Evolutionary conservation across 2,329 filamentous ascomycete species (phyloP).

Genomic region (Fusarium neocosmosporiellum): DNA sequence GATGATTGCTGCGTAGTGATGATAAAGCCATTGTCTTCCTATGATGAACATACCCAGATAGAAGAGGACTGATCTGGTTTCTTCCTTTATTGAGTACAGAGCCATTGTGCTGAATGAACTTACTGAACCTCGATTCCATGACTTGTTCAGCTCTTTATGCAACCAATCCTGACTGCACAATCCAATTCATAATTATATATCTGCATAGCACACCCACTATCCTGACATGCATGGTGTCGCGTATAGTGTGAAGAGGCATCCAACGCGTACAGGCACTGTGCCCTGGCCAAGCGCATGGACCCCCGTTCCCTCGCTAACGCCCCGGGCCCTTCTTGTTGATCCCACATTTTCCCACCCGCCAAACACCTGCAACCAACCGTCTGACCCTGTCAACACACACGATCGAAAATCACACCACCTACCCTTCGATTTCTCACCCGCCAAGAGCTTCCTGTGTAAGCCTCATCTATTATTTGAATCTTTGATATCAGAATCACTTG

Average conservation of each 20-base stretch:
- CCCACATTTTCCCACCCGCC: conserved; percentile 12
- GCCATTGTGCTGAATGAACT: not conserved
- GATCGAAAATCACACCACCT: conserved; percentile 9
- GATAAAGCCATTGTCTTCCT: not conserved
- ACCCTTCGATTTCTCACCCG: not conserved
- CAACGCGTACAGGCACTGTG: not conserved
- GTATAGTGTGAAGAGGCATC: not conserved
- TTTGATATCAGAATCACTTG: not conserved
- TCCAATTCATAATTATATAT: no score
- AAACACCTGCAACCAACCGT: conserved; percentile 14
- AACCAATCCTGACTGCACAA: not conserved
- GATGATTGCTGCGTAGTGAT: not conserved
- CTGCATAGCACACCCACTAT: not conserved
- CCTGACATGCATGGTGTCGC: not conserved
- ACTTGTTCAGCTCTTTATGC: not conserved
- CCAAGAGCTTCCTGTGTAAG: conserved; percentile 13
- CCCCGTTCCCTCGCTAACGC: not conserved
- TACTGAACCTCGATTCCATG: not conserved
- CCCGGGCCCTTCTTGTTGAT: not conserved
- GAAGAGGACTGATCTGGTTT: not conserved
- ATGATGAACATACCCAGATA: not conserved
- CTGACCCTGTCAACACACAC: not conserved
- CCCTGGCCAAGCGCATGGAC: not conserved
- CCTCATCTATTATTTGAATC: not conserved
- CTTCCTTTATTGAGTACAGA: not conserved